phyloP scores from a whole-genome alignment of 2,329 filamentous ascomycete genomes.

The Paecilomyces formosus region DNA sequence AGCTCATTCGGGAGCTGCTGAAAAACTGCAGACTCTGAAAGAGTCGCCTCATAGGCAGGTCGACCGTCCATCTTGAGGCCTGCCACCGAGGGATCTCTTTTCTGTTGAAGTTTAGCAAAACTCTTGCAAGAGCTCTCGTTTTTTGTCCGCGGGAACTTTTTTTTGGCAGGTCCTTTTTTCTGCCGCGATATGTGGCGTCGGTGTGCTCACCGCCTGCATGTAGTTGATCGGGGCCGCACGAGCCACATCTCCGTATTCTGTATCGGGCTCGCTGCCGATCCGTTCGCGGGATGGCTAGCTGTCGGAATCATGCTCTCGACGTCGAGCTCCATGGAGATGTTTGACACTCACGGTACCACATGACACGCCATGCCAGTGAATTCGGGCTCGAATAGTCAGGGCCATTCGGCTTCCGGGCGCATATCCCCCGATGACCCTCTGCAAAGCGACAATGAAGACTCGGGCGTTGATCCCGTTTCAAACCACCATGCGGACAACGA shows the following conservation, averaged over 20 bases:
- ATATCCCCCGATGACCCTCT: conserved; percentile 4
- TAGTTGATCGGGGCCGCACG: conserved; percentile 17
- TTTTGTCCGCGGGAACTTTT: conserved; percentile 3
- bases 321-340: conserved; percentile 3
- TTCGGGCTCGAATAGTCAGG: conserved; percentile 10
- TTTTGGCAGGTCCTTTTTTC: conserved; percentile 14
- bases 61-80: conserved; percentile 29
- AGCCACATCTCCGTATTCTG: conserved; percentile 10
- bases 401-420: conserved; percentile 9
- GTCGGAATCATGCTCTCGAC: neutral
- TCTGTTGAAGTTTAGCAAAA: conserved; percentile 18
- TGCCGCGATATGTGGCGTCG: conserved; percentile 19
- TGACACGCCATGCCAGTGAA: conserved; percentile 20
- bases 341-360: neutral
- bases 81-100: conserved; percentile 25
- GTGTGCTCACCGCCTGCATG: conserved; percentile 20
- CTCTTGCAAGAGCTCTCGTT: conserved; percentile 1
- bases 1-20: conserved; percentile 63
- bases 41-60: conserved; percentile 42
- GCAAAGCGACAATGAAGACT: conserved; percentile 10
- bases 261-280: neutral
- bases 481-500: conserved; percentile 12
- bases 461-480: conserved; percentile 13
- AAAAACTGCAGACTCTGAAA: conserved; percentile 45
- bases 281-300: neutral